A percentile compares a stretch with the other conserved stretches of the same genome.
Conservation (phyloP, 1,139 yeast species). For the Pneumocystis oryctolagi region DNA sequence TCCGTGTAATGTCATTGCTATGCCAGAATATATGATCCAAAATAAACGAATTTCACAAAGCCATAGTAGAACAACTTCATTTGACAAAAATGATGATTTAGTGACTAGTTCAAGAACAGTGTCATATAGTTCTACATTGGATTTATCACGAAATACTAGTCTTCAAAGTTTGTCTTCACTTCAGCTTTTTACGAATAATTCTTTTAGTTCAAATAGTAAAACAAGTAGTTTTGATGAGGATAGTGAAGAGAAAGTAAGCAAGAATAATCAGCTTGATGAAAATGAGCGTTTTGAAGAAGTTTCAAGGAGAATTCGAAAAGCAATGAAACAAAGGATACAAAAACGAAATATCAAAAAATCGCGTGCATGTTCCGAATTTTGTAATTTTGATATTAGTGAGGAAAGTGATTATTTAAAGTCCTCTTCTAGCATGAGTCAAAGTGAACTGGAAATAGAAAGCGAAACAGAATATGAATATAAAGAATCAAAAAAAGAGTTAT, state of each 20-base stretch:
- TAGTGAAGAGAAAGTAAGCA: not conserved
- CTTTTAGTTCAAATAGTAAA: not conserved
- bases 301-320: not conserved
- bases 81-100: not conserved
- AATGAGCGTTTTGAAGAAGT: not conserved
- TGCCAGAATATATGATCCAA: constrained; percentile 5
- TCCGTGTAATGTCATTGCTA: constrained; percentile 9
- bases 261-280: not conserved
- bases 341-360: not conserved
- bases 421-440: not conserved
- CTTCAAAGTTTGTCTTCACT: constrained; percentile 4
- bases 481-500: not conserved
- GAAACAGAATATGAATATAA: not conserved
- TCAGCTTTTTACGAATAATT: constrained; percentile 2
- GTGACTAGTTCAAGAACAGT: not conserved
- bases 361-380: not conserved
- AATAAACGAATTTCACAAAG: not conserved
- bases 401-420: not conserved
- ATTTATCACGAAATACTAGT: constrained; percentile 4
- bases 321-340: not conserved
- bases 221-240: not conserved
- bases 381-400: not conserved
- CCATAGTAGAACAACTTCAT: not conserved
- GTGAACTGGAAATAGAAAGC: not conserved
- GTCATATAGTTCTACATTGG: not conserved